phyloP scores from a whole-genome alignment of 805 yeast genomes.

The Helenozyma rhizophorensis region DNA sequence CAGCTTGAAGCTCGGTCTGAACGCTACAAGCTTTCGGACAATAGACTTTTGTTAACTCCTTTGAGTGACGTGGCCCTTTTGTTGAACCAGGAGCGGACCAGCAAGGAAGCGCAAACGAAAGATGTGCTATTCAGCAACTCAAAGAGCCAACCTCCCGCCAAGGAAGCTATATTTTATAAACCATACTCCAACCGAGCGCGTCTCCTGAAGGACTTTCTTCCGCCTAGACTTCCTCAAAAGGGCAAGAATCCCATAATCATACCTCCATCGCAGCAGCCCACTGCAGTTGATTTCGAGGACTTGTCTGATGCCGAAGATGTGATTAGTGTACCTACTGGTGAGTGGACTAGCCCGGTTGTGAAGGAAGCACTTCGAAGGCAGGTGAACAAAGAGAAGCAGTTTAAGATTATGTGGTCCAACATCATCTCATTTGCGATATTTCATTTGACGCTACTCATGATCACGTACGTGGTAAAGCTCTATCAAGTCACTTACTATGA shows the following conservation, averaged over 20 bases:
- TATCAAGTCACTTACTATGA: slow-evolving; percentile 8
- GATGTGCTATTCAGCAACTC: neutral
- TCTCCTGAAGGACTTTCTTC: slow-evolving; percentile 10
- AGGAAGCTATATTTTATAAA: slow-evolving; percentile 4
- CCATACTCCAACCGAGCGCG: slow-evolving; percentile 6
- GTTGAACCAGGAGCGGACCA: neutral
- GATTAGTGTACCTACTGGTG: slow-evolving; percentile 14
- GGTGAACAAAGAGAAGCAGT: slow-evolving; percentile 36
- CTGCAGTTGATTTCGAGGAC: neutral
- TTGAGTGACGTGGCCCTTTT: neutral
- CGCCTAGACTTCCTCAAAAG: slow-evolving; percentile 7
- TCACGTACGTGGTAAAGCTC: slow-evolving; percentile 6
- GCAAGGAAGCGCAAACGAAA: neutral
- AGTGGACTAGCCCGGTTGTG: slow-evolving; percentile 42
- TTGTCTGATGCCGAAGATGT: slow-evolving; percentile 3
- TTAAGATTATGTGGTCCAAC: slow-evolving; percentile 26
- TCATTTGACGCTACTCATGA: slow-evolving; percentile 18
- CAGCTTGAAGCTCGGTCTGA: neutral
- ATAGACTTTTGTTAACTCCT: neutral
- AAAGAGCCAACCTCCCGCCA: slow-evolving; percentile 1
- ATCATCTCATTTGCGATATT: slow-evolving; percentile 24
- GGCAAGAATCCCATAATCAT: slow-evolving; percentile 10
- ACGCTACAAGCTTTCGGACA: neutral
- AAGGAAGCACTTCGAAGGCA: slow-evolving; percentile 42
- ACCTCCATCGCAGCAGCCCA: slow-evolving; percentile 1